phyloP scores from a whole-genome alignment of 1,284 basidiomycete species.

The Ustilago trichophora region DNA sequence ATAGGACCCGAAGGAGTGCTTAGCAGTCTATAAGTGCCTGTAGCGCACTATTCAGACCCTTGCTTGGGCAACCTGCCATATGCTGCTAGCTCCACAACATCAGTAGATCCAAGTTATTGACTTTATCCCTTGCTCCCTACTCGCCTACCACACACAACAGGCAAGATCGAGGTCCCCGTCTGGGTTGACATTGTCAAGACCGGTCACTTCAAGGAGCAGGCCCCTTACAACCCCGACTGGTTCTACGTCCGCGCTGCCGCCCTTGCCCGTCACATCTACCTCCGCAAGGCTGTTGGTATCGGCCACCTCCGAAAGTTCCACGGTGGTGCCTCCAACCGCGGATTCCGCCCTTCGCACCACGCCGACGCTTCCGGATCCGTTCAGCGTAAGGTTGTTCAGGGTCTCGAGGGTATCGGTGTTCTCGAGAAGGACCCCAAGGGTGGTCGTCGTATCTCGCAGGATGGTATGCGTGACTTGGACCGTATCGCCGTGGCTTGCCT shows the following conservation, averaged over 20 bases:
- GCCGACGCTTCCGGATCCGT: slow-evolving; percentile 79
- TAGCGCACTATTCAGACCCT: too few species aligned
- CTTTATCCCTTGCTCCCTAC: too few species aligned
- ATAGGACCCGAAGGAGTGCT: too few species aligned
- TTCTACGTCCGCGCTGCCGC: slow-evolving; percentile 99
- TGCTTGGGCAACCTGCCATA: too few species aligned
- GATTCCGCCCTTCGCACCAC: slow-evolving; percentile 92
- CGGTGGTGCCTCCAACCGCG: slow-evolving; percentile 88
- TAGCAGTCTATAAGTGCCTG: too few species aligned
- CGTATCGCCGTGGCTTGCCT: slow-evolving; percentile 97
- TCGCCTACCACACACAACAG: slow-evolving; percentile 44
- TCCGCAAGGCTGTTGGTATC: slow-evolving; percentile 97
- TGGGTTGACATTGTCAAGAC: slow-evolving; percentile 99
- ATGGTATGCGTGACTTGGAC: slow-evolving; percentile 95
- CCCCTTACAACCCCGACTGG: slow-evolving; percentile 99
- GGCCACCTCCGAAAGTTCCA: slow-evolving; percentile 96
- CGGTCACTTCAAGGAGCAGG: slow-evolving; percentile 95
- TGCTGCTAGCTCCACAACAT: too few species aligned
- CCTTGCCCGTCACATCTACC: slow-evolving; percentile 98
- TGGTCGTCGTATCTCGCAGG: slow-evolving; percentile 94
- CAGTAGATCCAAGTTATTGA: too few species aligned
- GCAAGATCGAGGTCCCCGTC: slow-evolving; percentile 96
- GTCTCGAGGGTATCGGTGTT: slow-evolving; percentile 98
- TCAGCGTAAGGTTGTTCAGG: slow-evolving; percentile 79
- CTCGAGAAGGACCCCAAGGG: slow-evolving; percentile 91